These are phyloP conservation scores for Russula foetens DNA, from an alignment of 768 basidiomycete species.

Conservation along the genomic window DNA sequence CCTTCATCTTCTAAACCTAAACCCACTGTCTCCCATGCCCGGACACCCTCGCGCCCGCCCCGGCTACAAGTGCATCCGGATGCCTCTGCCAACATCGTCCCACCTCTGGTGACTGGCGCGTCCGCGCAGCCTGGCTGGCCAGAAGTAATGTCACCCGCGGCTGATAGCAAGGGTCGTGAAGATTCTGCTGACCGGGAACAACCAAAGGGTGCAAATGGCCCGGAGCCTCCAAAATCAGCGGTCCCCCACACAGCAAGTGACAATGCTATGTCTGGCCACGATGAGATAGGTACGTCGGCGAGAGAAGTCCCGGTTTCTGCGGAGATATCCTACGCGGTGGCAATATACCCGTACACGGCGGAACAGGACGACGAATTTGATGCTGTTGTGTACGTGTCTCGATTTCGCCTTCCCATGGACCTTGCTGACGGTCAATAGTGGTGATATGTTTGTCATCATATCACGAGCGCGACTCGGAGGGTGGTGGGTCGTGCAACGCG, in stretches of 20 bases:
- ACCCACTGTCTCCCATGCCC: constrained; percentile 32
- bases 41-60: constrained; percentile 45
- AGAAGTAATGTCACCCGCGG: too few relatives aligned
- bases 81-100: too few relatives aligned
- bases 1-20: too few relatives aligned
- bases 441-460: constrained; percentile 88
- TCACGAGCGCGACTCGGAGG: constrained; percentile 94
- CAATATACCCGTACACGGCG: too few relatives aligned
- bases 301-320: too few relatives aligned
- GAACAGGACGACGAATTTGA: too few relatives aligned
- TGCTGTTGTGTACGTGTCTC: constrained; percentile 50
- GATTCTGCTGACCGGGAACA: constrained; percentile 33
- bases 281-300: too few relatives aligned
- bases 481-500: too few relatives aligned
- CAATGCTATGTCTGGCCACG: constrained; percentile 17
- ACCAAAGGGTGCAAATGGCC: not conserved
- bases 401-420: constrained; percentile 14
- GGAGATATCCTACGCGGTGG: too few relatives aligned
- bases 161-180: constrained; percentile 25
- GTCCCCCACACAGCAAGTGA: constrained; percentile 28
- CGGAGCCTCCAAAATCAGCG: constrained; percentile 28
- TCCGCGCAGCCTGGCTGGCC: constrained; percentile 67
- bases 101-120: constrained; percentile 46
- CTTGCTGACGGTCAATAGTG: constrained; percentile 36
- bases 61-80: constrained; percentile 59